Evolutionary conservation across 306 rosid genomes (phyloP).

Genomic region (Vicia faba): DNA sequence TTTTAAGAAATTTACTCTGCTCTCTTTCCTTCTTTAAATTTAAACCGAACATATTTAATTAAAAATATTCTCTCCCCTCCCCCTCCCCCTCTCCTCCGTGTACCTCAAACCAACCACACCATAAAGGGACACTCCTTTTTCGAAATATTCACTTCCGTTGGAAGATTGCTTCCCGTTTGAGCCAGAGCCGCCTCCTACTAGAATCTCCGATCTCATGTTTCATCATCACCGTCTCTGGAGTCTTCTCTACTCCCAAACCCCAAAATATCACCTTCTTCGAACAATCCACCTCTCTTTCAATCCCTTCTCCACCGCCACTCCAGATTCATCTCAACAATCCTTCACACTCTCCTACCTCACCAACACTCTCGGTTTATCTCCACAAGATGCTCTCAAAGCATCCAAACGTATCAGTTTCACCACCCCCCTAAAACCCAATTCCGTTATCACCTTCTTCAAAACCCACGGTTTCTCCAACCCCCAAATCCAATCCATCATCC

Average conservation of each 20-base stretch:
- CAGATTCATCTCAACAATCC: neutral
- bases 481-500: neutral
- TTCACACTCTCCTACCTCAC: constrained; percentile 45
- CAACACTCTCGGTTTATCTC: constrained; percentile 38
- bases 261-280: neutral
- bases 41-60: too few relatives aligned
- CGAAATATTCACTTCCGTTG: too few relatives aligned
- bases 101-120: too few relatives aligned
- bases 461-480: neutral
- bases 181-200: too few relatives aligned
- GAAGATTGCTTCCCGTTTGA: too few relatives aligned
- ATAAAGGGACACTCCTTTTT: too few relatives aligned
- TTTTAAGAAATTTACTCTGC: too few relatives aligned
- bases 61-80: too few relatives aligned
- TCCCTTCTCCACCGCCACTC: constrained; percentile 12
- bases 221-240: neutral
- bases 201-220: too few relatives aligned
- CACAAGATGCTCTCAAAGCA: constrained; percentile 36
- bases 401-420: constrained; percentile 33
- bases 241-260: neutral
- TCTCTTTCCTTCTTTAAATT: too few relatives aligned
- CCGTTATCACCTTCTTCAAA: constrained; percentile 13
- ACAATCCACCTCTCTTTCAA: neutral
- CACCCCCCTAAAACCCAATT: constrained; percentile 39
- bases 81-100: too few relatives aligned